phyloP scores from a whole-genome alignment of 768 basidiomycete genomes.

The Clitopilus passeckerianus region DNA sequence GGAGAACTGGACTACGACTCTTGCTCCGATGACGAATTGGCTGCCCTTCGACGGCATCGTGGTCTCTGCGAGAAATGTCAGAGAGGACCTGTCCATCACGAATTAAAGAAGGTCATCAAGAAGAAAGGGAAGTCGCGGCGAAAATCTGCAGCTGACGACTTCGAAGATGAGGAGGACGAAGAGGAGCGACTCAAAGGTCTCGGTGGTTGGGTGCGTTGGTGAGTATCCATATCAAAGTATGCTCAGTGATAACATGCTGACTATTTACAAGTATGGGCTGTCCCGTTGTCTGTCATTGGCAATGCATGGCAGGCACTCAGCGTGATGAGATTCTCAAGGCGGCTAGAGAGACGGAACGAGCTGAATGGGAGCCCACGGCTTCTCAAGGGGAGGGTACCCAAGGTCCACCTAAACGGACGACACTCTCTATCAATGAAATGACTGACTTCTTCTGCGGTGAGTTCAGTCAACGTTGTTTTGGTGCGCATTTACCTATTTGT shows the following conservation, averaged over 20 bases:
- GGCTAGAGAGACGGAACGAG: conserved; percentile 45
- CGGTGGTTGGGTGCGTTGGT: conserved; percentile 89
- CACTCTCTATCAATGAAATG: conserved; percentile 48
- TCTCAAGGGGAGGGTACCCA: conserved; percentile 15
- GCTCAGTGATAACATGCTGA: conserved; percentile 5
- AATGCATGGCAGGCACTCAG: conserved; percentile 59
- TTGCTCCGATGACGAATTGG: conserved; percentile 52
- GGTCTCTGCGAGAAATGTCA: conserved; percentile 71
- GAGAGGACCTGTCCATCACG: conserved; percentile 49
- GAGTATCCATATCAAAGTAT: conserved; percentile 13
- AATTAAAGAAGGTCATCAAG: conserved; percentile 32
- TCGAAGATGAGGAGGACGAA: conserved; percentile 52
- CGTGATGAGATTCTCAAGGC: conserved; percentile 72
- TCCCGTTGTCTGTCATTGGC: conserved; percentile 74
- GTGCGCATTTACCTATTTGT: background rate
- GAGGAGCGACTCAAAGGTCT: conserved; percentile 41
- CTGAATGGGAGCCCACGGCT: conserved; percentile 27
- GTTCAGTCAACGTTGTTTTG: conserved; percentile 7
- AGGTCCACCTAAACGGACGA: conserved; percentile 39
- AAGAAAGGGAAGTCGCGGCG: conserved; percentile 38
- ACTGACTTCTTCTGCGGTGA: conserved; percentile 76
- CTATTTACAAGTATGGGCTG: conserved; percentile 58
- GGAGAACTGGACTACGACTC: conserved; percentile 39
- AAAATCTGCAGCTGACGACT: conserved; percentile 37
- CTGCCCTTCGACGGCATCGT: conserved; percentile 56